These are phyloP conservation scores for Monilinia laxa DNA, from an alignment of 2,329 filamentous ascomycete species.

Conservation along the genomic window DNA sequence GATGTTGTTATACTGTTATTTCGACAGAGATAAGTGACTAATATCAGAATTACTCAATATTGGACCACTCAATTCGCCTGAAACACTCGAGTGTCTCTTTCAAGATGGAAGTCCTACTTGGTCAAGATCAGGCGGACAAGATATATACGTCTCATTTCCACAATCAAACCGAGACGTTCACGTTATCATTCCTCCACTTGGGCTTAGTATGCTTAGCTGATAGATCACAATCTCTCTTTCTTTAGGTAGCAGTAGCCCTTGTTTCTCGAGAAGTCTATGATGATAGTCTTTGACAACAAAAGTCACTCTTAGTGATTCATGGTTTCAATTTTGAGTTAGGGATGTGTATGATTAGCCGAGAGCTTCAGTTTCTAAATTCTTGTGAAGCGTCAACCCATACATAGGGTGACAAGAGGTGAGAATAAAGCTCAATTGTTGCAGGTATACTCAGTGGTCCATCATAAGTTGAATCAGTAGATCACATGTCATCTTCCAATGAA, in stretches of 20 bases:
- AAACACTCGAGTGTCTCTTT: neutral
- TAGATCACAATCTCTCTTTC: neutral
- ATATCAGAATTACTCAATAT: neutral
- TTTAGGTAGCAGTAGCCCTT: neutral
- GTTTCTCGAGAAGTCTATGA: neutral
- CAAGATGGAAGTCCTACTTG: neutral
- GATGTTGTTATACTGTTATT: no score
- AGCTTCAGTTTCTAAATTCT: neutral
- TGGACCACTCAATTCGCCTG: neutral
- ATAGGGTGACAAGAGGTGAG: neutral
- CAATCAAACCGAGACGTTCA: neutral
- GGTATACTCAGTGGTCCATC: rapidly evolving
- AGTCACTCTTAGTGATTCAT: neutral
- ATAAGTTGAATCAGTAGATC: neutral
- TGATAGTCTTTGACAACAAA: neutral
- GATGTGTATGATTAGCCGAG: neutral
- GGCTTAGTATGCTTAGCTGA: neutral
- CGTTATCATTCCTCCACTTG: neutral
- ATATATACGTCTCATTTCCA: neutral
- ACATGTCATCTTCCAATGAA: neutral
- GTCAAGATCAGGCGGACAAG: neutral
- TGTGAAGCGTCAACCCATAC: neutral
- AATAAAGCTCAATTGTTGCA: neutral
- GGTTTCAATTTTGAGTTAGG: no score
- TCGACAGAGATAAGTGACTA: no score